Percentiles rank a stretch among this genome's conserved stretches.
These are phyloP conservation scores for Nymphaea thermarum DNA, from an alignment of 164 flowering plant genomes.

Conservation along the genomic window DNA sequence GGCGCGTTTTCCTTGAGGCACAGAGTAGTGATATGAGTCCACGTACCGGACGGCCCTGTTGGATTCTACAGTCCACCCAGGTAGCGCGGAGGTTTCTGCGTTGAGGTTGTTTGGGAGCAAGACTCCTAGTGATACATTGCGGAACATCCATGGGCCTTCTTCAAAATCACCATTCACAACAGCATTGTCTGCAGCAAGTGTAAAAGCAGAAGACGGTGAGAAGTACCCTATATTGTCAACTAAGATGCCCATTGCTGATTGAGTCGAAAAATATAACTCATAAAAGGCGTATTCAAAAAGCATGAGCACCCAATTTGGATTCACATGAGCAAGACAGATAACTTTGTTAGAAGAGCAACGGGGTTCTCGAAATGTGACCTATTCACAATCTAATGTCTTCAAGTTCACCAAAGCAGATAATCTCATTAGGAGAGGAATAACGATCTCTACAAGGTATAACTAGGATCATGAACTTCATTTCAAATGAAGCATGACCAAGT, in stretches of 20 bases:
- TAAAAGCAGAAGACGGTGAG: not conserved
- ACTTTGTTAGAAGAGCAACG: too few species aligned
- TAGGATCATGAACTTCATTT: too few species aligned
- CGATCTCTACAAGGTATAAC: too few species aligned
- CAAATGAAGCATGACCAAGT: not conserved
- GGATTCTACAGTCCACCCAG: constrained; percentile 92
- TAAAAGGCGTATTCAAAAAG: too few species aligned
- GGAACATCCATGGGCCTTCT: constrained; percentile 92
- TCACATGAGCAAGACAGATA: too few species aligned
- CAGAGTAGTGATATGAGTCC: constrained; percentile 64
- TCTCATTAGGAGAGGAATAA: too few species aligned
- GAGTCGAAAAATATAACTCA: too few species aligned
- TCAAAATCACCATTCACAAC: constrained; percentile 82
- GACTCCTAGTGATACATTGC: constrained; percentile 70
- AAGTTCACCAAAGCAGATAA: too few species aligned
- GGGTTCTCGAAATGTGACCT: too few species aligned
- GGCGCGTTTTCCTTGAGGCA: constrained; percentile 81
- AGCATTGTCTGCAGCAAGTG: constrained; percentile 45
- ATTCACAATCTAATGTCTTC: too few species aligned
- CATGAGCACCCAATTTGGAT: too few species aligned
- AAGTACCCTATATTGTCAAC: not conserved
- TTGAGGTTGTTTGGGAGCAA: constrained; percentile 92
- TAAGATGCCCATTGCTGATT: too few species aligned
- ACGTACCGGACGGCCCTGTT: constrained; percentile 83
- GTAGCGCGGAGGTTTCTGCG: constrained; percentile 66